Conservation (phyloP, 2,329 filamentous ascomycete genomes). For the Fusarium lyarnte region DNA sequence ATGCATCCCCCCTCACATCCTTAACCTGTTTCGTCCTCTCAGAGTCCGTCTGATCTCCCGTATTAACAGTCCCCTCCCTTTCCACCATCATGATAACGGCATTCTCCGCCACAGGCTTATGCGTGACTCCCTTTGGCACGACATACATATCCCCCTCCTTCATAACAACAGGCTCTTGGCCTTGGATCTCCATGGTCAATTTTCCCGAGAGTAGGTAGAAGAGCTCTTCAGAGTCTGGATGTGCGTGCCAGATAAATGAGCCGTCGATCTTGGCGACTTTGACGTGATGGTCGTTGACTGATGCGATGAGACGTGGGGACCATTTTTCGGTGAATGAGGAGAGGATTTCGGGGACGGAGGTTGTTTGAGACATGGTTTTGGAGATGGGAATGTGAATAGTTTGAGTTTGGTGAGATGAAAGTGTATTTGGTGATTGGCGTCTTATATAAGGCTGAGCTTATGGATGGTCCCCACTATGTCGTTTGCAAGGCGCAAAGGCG, state of each 20-base stretch:
- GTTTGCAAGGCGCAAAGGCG: constrained; percentile 20
- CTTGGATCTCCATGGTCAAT: constrained; percentile 48
- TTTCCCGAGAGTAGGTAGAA: constrained; percentile 52
- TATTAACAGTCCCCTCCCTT: constrained; percentile 46
- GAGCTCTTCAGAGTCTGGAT: constrained; percentile 53
- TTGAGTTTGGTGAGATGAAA: neutral
- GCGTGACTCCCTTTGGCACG: constrained; percentile 50
- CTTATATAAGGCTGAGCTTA: neutral
- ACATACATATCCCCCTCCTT: constrained; percentile 48
- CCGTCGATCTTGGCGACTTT: constrained; percentile 54
- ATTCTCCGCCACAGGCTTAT: constrained; percentile 49
- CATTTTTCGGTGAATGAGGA: constrained; percentile 44
- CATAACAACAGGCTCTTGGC: constrained; percentile 42
- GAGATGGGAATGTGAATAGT: neutral
- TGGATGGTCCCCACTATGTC: neutral
- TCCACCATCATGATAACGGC: constrained; percentile 53
- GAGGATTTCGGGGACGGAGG: constrained; percentile 41
- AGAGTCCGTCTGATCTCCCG: constrained; percentile 40
- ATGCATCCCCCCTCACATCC: constrained; percentile 22
- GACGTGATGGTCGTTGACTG: constrained; percentile 51
- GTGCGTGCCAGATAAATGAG: constrained; percentile 53
- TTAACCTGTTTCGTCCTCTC: constrained; percentile 36
- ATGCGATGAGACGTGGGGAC: constrained; percentile 47
- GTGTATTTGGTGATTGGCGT: neutral
- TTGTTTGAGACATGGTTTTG: constrained; percentile 24